A percentile compares a stretch with the other conserved stretches of the same genome.
Evolutionary conservation across 2,329 filamentous ascomycete species (phyloP).

Genomic region (Chaetomiaceae sp.): DNA sequence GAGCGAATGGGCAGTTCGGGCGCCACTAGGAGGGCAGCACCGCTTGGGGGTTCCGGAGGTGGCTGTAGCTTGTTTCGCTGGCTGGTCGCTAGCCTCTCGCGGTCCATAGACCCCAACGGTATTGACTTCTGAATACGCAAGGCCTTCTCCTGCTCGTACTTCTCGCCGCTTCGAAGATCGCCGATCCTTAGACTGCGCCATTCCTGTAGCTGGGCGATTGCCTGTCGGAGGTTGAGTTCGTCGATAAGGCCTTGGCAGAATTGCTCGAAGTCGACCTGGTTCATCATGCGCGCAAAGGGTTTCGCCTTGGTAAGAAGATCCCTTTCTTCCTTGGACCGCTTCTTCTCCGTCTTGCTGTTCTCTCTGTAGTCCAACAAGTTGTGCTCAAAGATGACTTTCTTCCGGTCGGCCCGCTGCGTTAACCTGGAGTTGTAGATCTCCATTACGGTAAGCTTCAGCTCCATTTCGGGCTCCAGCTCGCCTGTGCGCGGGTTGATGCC

Average conservation of each 20-base stretch:
- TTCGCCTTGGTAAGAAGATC: slow-evolving; percentile 91
- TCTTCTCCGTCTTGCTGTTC: slow-evolving; percentile 86
- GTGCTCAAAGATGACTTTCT: slow-evolving; percentile 96
- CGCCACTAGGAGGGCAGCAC: slow-evolving; percentile 70
- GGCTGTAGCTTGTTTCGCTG: slow-evolving; percentile 65
- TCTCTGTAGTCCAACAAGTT: slow-evolving; percentile 89
- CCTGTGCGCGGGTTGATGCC: slow-evolving; percentile 80
- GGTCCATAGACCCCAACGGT: slow-evolving; percentile 78
- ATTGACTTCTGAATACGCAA: slow-evolving; percentile 64
- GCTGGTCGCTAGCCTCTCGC: slow-evolving; percentile 67
- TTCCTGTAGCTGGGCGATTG: slow-evolving; percentile 86
- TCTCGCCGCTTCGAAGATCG: slow-evolving; percentile 80
- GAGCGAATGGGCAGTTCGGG: slow-evolving; percentile 68
- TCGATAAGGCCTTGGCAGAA: slow-evolving; percentile 82
- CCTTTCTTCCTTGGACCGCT: slow-evolving; percentile 89
- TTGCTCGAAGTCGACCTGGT: slow-evolving; percentile 80
- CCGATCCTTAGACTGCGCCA: slow-evolving; percentile 84
- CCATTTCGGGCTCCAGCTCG: slow-evolving; percentile 90
- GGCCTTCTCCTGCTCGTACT: slow-evolving; percentile 87
- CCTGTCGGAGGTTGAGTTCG: slow-evolving; percentile 85
- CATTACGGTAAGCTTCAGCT: slow-evolving; percentile 96
- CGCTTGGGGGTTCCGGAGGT: slow-evolving; percentile 66
- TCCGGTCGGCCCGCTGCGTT: slow-evolving; percentile 85
- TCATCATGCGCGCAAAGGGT: slow-evolving; percentile 96
- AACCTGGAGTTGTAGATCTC: slow-evolving; percentile 94